Evolutionary conservation across 345 rosid genomes (phyloP).

Genomic region (Pistacia atlantica): DNA sequence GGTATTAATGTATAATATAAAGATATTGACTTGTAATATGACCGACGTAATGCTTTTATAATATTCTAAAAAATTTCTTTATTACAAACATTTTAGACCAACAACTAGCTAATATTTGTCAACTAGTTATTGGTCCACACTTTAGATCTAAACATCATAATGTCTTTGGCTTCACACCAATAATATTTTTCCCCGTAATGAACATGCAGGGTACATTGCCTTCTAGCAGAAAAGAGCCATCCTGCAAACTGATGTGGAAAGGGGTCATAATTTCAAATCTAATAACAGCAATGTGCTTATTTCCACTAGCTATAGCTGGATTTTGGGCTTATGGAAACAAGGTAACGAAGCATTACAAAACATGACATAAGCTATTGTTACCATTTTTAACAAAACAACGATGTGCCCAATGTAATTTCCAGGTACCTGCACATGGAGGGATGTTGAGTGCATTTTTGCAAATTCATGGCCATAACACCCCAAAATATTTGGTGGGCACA

Average conservation of each 20-base stretch:
- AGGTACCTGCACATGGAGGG: constrained; percentile 38
- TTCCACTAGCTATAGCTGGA: constrained; percentile 43
- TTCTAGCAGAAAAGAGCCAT: constrained; percentile 26
- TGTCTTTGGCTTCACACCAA: no score
- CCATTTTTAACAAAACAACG: no score
- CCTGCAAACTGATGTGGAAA: constrained; percentile 50
- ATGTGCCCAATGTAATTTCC: neutral
- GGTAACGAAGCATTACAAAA: constrained; percentile 25
- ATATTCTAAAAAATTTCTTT: no score
- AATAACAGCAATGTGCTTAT: constrained; percentile 34
- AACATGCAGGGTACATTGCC: constrained; percentile 55
- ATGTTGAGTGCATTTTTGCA: constrained; percentile 29
- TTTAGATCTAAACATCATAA: no score
- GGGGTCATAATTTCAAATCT: constrained; percentile 41
- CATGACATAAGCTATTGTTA: no score
- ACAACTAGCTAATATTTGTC: no score
- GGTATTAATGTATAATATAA: no score
- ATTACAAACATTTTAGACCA: no score
- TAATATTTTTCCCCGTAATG: neutral
- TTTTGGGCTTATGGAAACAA: constrained; percentile 61
- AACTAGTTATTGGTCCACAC: no score
- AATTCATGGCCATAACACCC: constrained; percentile 26
- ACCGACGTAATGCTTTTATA: no score
- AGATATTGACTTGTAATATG: no score
- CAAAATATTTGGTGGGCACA: constrained; percentile 26